Base-by-base conservation (phyloP, 2,329 filamentous ascomycete genomes). In the Phialophora expanda region DNA sequence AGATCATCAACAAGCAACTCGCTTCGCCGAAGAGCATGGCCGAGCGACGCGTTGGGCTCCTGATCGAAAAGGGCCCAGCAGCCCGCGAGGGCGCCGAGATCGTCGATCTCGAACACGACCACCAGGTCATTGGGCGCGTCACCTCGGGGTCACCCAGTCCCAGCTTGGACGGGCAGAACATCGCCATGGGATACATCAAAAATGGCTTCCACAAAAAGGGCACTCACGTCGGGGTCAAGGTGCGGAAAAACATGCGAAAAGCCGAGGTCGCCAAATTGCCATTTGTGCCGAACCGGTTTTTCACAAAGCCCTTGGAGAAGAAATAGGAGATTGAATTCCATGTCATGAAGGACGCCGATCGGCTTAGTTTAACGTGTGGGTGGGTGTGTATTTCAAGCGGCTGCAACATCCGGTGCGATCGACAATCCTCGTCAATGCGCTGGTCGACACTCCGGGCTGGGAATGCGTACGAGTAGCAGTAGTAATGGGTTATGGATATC, bases 111-210 rank as follows among this genome's bases (percentile, higher is more conserved):
- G 76, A 79, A 51, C 81, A 85, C 66, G 83, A 86, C 5, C 80
- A 76, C 48, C 76, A 89, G 72, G 86, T 86, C 72, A 84, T 98
- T 62, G 95, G 95, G 14, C 85, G 83, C 41, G 84, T 99, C 68
- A 99, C 95, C 4, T 96, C 92, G 72, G 95, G 95, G 17, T 91
- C 92, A 71, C 95, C 95, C 0, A 93, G 90, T 75, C 95, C 95
- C 2, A 91, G 90, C 0, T 81, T 97, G 56, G 89, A 89, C 70
- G 80, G 80, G 3, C 90, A 90, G 82, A 97, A 98, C 78, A 94
- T 99, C 69, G 93, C 94, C 64, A 99, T 99, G 95, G 95, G 89
- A 0, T 97, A 97, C 76, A 84, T 97, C 75, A 87, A 88, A 78
- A 88, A 91, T 69, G 92, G 92, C 0, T 80, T 89, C 76, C 92